Base-by-base conservation (phyloP, 2,329 filamentous ascomycete species). In the Botrytis byssoidea region DNA sequence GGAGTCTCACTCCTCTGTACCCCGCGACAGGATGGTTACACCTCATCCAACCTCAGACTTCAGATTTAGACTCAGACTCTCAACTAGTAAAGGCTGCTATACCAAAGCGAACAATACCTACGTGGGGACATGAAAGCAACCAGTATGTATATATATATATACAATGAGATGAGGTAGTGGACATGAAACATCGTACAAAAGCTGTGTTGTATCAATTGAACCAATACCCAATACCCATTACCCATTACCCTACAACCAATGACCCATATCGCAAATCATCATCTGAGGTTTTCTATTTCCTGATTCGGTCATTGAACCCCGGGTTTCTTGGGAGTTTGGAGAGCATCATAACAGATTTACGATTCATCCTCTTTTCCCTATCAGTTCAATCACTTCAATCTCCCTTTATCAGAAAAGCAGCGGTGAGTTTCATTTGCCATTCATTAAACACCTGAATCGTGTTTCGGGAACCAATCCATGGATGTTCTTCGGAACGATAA, bases 401-500 rank as follows among this genome's bases (percentile, higher is more conserved):
- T 37, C 32, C 1, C 22, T 25, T n/a, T 16, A 25, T 37, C 59
- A 6, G 8, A n/a, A 37, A 37, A 20, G 59, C 59, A 37, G 59
- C 59, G 59, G 59, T 61, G 59, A 61, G 59, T 61, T 61, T 61
- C 59, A 63, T n/a, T 16, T 40, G 9, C 25, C 35, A n/a, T 16
- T 29, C 35, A 40, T 16, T 29, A 9, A 57, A 57, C 3, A 4
- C 14, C 51, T 57, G 51, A 57, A 57, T 57, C 51, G 16, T 32
- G 51, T 57, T 18, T 57, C 51, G 51, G 51, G 16, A 57, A n/a
- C 6, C 14, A 16, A 42, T 42, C 40, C 40, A 42, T 63, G 60
- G 35, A 9, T 42, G 6, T 63, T 63, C 60, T 63, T 42, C 60
- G 60, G 37, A 63, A 63, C 60, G 60, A 63, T 63, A 63, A 63